Evolutionary conservation across 1,284 basidiomycete species (phyloP), one percentile per base, ranked within the genome.

Genomic region (Microbotryomycetes sp.): DNA sequence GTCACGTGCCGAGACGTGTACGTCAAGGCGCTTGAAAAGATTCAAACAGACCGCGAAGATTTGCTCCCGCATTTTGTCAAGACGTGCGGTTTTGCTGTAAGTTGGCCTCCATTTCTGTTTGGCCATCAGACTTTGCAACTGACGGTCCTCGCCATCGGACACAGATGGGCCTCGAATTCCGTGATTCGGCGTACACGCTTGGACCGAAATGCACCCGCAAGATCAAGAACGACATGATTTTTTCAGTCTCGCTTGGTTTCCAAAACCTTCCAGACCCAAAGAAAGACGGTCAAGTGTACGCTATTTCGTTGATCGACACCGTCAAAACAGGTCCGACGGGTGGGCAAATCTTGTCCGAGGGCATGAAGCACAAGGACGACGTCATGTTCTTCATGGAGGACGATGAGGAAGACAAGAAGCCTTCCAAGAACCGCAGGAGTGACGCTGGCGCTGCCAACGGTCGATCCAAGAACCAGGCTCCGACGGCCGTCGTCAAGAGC

Each of bases 141-240:
- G 23, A n/a, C n/a, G n/a, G n/a, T n/a, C n/a, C n/a, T n/a, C n/a
- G n/a, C n/a, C n/a, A n/a, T n/a, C n/a, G n/a, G n/a, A n/a, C n/a
- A 16, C 50, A 93, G 90, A 93, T 85, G 74, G 91, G 91, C 15
- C 83, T 97, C 73, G 94, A 97, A 75, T 97, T 94, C 77, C 85
- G 93, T 31, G 94, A 98, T 74, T 85, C 87, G 11, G 80, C 85
- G 0, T 96, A 91, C 73, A 78, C 92, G 2, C 79, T 97, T 41
- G 87, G 85, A 3, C 70, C 84, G 13, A 97, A 97, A 78, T 93
- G 89, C 71, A 78, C 76, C 11, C 83, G 87, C 15, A 77, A 78
- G 30, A 75, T 97, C 57, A 84, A 83, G 73, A 78, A 84, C 54
- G 86, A 87, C 73, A 96, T 96, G 92, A 81, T 90, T 21, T 80